Evolutionary conservation across 805 yeast genomes (phyloP).

Genomic region (Clavispora fructus): DNA sequence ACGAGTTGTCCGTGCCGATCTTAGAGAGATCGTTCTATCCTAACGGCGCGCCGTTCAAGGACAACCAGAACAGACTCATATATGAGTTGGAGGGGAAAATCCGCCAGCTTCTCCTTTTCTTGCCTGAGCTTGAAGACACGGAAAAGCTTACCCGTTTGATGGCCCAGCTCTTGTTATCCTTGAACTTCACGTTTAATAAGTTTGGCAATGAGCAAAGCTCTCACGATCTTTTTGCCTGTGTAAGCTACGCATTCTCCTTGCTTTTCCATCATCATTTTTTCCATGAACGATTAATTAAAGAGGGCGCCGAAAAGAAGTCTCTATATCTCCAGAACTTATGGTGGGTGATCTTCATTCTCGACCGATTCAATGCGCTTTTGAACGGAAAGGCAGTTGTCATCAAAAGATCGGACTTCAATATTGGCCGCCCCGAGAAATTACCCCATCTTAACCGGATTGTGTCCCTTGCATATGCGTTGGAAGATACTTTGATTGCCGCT

Average conservation of each 20-base stretch:
- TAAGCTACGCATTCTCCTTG: slow-evolving; percentile 15
- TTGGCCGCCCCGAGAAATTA: slow-evolving; percentile 7
- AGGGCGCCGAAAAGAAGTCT: slow-evolving; percentile 11
- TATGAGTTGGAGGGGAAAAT: slow-evolving; percentile 16
- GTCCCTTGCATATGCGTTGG: slow-evolving; percentile 11
- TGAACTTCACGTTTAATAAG: slow-evolving; percentile 16
- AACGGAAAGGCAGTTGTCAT: slow-evolving; percentile 14
- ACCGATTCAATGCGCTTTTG: slow-evolving; percentile 14
- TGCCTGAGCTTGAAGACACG: slow-evolving; percentile 20
- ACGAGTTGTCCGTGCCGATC: slow-evolving; percentile 21
- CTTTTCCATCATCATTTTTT: slow-evolving; percentile 16
- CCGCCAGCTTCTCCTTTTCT: slow-evolving; percentile 16
- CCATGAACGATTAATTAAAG: slow-evolving; percentile 7
- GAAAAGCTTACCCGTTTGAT: slow-evolving; percentile 16
- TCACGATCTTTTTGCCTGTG: slow-evolving; percentile 16
- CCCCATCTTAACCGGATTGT: slow-evolving; percentile 11
- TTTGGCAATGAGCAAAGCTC: slow-evolving; percentile 20
- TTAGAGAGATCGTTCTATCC: slow-evolving; percentile 9
- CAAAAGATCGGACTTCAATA: slow-evolving; percentile 13
- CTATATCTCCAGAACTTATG: slow-evolving; percentile 12
- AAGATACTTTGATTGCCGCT: slow-evolving; percentile 11
- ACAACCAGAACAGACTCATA: slow-evolving; percentile 6
- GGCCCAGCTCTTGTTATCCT: slow-evolving; percentile 16
- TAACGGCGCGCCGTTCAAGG: slow-evolving; percentile 2
- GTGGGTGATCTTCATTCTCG: slow-evolving; percentile 18